These are phyloP conservation scores for Xylaria arbuscula DNA, from an alignment of 2,329 filamentous ascomycete genomes.

Conservation along the genomic window DNA sequence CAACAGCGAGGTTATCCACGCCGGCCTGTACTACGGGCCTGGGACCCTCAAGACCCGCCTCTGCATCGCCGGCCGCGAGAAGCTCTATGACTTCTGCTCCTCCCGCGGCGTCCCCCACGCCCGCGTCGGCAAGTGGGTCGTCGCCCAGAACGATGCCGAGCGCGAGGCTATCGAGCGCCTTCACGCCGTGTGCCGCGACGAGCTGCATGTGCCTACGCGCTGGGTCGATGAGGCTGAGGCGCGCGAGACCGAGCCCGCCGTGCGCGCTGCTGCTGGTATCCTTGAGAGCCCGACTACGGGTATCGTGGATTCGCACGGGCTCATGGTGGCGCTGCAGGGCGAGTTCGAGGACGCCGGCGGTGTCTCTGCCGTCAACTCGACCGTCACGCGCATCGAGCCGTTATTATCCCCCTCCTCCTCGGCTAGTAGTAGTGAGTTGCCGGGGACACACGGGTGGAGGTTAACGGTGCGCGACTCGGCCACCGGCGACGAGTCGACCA, in stretches of 20 bases:
- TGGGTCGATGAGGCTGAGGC: constrained; percentile 76
- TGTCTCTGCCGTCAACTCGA: constrained; percentile 74
- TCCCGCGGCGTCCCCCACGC: constrained; percentile 74
- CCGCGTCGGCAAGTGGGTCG: constrained; percentile 92
- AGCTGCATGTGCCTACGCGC: constrained; percentile 71
- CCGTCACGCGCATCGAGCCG: constrained; percentile 70
- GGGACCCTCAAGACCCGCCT: constrained; percentile 82
- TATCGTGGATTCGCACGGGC: constrained; percentile 86
- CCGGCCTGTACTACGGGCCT: constrained; percentile 88
- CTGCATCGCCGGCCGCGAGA: constrained; percentile 79
- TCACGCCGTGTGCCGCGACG: constrained; percentile 57
- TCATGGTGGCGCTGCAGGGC: constrained; percentile 85
- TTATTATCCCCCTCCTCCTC: constrained; percentile 43
- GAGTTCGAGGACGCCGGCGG: constrained; percentile 82
- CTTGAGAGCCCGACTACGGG: constrained; percentile 89
- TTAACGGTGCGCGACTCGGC: constrained; percentile 64
- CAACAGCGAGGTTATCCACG: constrained; percentile 97
- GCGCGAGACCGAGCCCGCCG: constrained; percentile 74
- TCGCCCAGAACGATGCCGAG: constrained; percentile 83
- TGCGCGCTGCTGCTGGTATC: constrained; percentile 76
- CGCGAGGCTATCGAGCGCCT: constrained; percentile 68
- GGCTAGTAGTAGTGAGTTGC: constrained; percentile 29
- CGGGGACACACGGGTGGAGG: constrained; percentile 74
- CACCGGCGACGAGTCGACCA: constrained; percentile 60
- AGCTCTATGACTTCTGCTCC: constrained; percentile 83